phyloP scores from a whole-genome alignment of 495 filamentous ascomycete genomes.

The Xylaria intraflava region DNA sequence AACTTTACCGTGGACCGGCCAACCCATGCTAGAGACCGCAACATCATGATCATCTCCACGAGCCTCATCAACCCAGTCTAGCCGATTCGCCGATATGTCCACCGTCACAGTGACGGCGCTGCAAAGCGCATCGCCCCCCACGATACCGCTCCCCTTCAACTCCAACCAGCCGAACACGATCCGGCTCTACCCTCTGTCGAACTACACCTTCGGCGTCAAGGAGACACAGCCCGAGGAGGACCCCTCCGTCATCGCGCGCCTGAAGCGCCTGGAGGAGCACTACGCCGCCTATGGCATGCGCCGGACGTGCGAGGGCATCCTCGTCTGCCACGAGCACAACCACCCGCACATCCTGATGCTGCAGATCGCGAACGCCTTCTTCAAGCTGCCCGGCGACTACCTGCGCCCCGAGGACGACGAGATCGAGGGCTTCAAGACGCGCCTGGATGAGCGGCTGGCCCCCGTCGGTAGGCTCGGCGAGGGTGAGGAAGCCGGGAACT shows the following conservation, averaged over 20 bases:
- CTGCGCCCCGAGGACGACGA: slow-evolving; percentile 86
- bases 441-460: slow-evolving; percentile 86
- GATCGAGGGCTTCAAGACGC: slow-evolving; percentile 83
- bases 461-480: slow-evolving; percentile 83
- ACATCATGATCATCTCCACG: no score
- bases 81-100: slow-evolving; percentile 59
- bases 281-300: slow-evolving; percentile 91
- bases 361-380: slow-evolving; percentile 98
- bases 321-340: slow-evolving; percentile 98
- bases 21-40: no score
- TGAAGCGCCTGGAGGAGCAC: slow-evolving; percentile 90
- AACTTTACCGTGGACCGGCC: no score
- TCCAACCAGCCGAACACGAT: slow-evolving; percentile 85
- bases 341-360: slow-evolving; percentile 97
- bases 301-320: slow-evolving; percentile 88
- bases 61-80: no score
- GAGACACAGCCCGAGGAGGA: slow-evolving; percentile 98
- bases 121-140: slow-evolving; percentile 70
- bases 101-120: slow-evolving; percentile 62
- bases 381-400: slow-evolving; percentile 97
- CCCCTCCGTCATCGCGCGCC: slow-evolving; percentile 83
- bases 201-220: slow-evolving; percentile 98
- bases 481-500: slow-evolving; percentile 82
- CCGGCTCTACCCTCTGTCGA: slow-evolving; percentile 89
- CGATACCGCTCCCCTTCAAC: slow-evolving; percentile 75